Conservation (phyloP, 257 asterid genomes). For the Lantana camara region DNA sequence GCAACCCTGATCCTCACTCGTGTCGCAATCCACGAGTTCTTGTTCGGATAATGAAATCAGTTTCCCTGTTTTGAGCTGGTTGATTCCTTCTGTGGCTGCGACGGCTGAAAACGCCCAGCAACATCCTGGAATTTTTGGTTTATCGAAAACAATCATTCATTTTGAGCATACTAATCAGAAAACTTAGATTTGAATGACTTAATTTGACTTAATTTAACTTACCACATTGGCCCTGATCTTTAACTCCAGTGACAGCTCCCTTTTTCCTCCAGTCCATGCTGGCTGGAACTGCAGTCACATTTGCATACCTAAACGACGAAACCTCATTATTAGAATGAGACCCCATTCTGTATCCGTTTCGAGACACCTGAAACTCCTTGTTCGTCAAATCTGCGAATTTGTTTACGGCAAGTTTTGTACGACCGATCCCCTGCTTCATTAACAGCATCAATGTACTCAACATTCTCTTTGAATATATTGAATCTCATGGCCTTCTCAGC, state of each 20-base stretch:
- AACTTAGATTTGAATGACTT: background rate
- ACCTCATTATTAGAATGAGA: constrained; percentile 10
- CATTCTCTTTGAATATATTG: constrained; percentile 40
- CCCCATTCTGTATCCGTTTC: constrained; percentile 34
- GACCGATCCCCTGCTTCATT: constrained; percentile 26
- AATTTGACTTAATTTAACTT: background rate
- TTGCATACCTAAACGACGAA: constrained; percentile 37
- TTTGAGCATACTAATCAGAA: background rate
- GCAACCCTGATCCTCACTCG: constrained; percentile 39
- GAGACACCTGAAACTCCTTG: constrained; percentile 39
- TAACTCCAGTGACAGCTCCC: constrained; percentile 41
- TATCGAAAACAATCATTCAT: background rate
- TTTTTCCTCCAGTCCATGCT: too few species aligned
- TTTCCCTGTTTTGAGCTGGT: constrained; percentile 28
- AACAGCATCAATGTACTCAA: constrained; percentile 38
- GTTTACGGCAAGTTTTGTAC: constrained; percentile 43
- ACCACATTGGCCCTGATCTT: constrained; percentile 54
- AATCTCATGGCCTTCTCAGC: constrained; percentile 42
- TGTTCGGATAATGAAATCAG: constrained; percentile 38
- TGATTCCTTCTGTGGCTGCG: constrained; percentile 42
- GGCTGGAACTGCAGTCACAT: constrained; percentile 40
- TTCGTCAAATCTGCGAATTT: constrained; percentile 50
- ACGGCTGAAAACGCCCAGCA: constrained; percentile 49
- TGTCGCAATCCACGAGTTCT: constrained; percentile 44
- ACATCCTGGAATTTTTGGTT: constrained; percentile 27